Percentiles rank a stretch among this genome's conserved stretches.
phyloP scores from a whole-genome alignment of 202 grass and related monocot species.

The Carex arenaria region DNA sequence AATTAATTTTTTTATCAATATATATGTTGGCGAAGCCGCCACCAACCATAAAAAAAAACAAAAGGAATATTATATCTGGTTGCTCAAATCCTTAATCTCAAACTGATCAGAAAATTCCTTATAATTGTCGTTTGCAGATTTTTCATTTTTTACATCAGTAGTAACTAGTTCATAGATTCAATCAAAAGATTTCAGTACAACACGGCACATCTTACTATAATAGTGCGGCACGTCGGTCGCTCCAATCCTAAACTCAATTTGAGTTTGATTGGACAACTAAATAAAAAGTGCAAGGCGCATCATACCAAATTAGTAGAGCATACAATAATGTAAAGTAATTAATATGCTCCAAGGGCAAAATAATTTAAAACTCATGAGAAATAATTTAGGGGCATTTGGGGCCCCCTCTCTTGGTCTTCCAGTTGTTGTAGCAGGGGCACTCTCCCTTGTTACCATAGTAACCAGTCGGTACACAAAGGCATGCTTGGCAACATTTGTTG shows the following conservation, averaged over 20 bases:
- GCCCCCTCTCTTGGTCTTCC: constrained; percentile 73
- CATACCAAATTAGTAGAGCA: background rate
- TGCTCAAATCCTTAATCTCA: background rate
- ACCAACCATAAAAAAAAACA: too few species aligned
- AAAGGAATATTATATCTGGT: background rate
- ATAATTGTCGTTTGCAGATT: background rate
- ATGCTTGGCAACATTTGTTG: constrained; percentile 58
- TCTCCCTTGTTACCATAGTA: constrained; percentile 76
- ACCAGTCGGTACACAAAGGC: constrained; percentile 71
- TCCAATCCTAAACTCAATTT: constrained; percentile 22
- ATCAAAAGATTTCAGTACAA: constrained; percentile 18
- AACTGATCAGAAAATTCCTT: background rate
- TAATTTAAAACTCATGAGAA: background rate
- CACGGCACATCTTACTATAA: constrained; percentile 1
- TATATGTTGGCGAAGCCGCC: too few species aligned
- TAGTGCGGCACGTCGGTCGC: background rate
- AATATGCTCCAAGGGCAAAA: too few species aligned
- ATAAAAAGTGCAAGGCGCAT: constrained; percentile 1
- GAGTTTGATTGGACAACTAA: constrained; percentile 28
- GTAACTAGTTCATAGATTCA: background rate
- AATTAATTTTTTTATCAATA: too few species aligned
- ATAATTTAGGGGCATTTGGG: constrained; percentile 70
- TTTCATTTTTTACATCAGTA: background rate
- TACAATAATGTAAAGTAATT: too few species aligned
- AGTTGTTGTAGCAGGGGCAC: constrained; percentile 85